Conservation (phyloP, 2,329 filamentous ascomycete species). For the Colletotrichum tamarilloi region DNA sequence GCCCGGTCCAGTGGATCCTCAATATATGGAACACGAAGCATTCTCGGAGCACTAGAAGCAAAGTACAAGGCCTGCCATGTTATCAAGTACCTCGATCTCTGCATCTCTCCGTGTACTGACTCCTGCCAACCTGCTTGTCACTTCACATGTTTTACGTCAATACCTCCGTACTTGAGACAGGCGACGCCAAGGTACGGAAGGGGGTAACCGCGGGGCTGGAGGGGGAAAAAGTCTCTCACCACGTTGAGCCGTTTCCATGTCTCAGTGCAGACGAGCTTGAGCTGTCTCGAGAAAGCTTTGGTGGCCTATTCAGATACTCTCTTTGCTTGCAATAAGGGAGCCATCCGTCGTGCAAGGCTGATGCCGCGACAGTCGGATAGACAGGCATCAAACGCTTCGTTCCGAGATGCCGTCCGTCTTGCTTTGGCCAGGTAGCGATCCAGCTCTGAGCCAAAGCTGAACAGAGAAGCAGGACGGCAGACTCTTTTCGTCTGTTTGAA, state of each 20-base stretch:
- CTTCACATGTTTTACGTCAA: neutral
- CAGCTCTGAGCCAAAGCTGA: neutral
- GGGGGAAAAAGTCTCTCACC: neutral
- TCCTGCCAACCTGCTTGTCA: neutral
- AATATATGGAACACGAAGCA: neutral
- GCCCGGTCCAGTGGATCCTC: conserved; percentile 17
- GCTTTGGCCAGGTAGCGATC: conserved; percentile 3
- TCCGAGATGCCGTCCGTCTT: neutral
- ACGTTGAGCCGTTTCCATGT: neutral
- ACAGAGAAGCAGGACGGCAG: neutral
- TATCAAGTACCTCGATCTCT: conserved; percentile 20
- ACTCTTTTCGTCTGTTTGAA: neutral
- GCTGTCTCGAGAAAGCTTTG: neutral
- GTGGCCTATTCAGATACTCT: neutral
- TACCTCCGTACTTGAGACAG: neutral
- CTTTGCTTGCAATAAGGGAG: neutral
- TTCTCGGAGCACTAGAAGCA: neutral
- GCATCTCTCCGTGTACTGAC: neutral
- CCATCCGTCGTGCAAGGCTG: neutral
- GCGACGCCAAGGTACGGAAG: neutral
- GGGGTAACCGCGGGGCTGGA: neutral
- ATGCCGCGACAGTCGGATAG: neutral
- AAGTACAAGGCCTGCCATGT: conserved; percentile 1
- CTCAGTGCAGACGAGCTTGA: neutral
- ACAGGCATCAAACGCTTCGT: neutral